These are phyloP conservation scores for Myxozyma geophila DNA, from an alignment of 805 yeast species.

Conservation along the genomic window DNA sequence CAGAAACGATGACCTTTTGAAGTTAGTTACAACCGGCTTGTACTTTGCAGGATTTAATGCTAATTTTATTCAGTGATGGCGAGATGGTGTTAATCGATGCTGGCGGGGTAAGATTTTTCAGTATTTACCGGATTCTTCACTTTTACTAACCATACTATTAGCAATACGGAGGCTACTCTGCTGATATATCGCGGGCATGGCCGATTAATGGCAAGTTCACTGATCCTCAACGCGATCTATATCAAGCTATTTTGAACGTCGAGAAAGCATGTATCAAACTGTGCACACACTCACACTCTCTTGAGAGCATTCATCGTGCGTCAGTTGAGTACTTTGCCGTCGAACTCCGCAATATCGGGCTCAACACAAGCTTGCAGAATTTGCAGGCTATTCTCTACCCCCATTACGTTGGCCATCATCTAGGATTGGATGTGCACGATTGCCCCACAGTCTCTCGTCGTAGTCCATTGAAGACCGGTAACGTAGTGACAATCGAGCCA, in stretches of 20 bases:
- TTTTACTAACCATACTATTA: not conserved
- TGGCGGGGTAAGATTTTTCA: constrained; percentile 58
- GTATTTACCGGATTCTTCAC: not conserved
- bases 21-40: not conserved
- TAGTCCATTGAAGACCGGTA: constrained; percentile 62
- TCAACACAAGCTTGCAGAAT: constrained; percentile 42
- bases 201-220: constrained; percentile 79
- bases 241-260: constrained; percentile 84
- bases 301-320: constrained; percentile 75
- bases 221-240: constrained; percentile 79
- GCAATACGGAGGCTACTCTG: constrained; percentile 86
- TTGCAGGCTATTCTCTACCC: constrained; percentile 63
- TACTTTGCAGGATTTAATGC: not conserved
- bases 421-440: constrained; percentile 83
- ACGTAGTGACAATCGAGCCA: constrained; percentile 93
- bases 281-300: constrained; percentile 61
- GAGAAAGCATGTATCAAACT: constrained; percentile 75
- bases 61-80: constrained; percentile 51
- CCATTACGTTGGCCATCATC: constrained; percentile 93
- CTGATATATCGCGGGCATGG: constrained; percentile 97
- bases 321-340: constrained; percentile 63
- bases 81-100: constrained; percentile 94
- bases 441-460: constrained; percentile 66
- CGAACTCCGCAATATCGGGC: constrained; percentile 77
- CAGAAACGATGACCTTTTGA: constrained; percentile 79